These are phyloP conservation scores for Sporisorium sorghi DNA, from an alignment of 1,284 basidiomycete genomes.

Conservation along the genomic window DNA sequence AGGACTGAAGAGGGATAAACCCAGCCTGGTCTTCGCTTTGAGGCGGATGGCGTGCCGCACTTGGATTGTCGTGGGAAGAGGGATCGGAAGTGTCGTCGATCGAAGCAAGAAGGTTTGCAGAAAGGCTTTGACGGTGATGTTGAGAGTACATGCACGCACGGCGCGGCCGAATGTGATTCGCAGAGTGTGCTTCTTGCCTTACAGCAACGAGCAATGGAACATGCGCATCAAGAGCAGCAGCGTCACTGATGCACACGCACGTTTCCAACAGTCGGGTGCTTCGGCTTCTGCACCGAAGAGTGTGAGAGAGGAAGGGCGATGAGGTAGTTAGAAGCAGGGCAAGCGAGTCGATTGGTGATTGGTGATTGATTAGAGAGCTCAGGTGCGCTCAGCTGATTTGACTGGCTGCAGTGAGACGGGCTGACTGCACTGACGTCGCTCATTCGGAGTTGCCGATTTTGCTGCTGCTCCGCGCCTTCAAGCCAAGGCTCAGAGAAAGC, in stretches of 20 bases:
- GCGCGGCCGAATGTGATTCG: not conserved
- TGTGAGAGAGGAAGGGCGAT: not conserved
- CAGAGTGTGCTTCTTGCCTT: not conserved
- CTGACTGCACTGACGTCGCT: too few species aligned
- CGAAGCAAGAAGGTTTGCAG: constrained; percentile 16
- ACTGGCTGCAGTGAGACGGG: too few species aligned
- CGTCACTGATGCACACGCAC: not conserved
- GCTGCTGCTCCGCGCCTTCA: not conserved
- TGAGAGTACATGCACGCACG: constrained; percentile 31
- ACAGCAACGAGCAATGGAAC: constrained; percentile 2
- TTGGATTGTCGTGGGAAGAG: not conserved
- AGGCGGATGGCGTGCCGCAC: not conserved
- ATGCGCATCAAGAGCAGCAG: not conserved
- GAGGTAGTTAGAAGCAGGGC: not conserved
- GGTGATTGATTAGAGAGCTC: constrained; percentile 1
- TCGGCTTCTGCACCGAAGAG: constrained; percentile 1
- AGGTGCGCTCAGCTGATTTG: not conserved
- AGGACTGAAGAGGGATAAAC: constrained; percentile 38
- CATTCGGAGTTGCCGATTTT: not conserved
- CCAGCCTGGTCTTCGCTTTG: constrained; percentile 25
- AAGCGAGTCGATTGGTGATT: not conserved
- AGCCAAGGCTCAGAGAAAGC: not conserved
- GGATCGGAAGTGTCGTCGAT: not conserved
- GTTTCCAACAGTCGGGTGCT: not conserved
- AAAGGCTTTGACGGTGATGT: not conserved